Conservation (phyloP, 257 asterid genomes). For the Penstemon davidsonii region DNA sequence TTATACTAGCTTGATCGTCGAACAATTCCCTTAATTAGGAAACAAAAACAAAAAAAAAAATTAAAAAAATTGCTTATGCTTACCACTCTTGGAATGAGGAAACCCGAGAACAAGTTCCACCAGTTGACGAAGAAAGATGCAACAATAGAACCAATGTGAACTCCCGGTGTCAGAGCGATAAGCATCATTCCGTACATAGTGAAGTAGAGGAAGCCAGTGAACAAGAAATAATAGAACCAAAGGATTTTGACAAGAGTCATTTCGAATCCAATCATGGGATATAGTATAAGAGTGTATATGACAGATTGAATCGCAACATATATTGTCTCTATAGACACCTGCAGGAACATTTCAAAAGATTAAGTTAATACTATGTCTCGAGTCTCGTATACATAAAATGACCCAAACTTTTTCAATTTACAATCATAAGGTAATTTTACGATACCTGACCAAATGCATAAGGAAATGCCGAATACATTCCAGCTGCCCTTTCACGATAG, state of each 20-base stretch:
- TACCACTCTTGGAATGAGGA: constrained; percentile 43
- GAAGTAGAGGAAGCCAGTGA: constrained; percentile 51
- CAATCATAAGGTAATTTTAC: neutral
- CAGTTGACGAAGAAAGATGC: constrained; percentile 45
- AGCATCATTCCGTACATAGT: constrained; percentile 59
- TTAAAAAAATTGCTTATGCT: constrained; percentile 1
- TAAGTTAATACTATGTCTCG: neutral
- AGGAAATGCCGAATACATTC: constrained; percentile 45
- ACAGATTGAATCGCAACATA: constrained; percentile 43
- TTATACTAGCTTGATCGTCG: too few relatives aligned
- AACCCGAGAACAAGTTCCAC: constrained; percentile 62
- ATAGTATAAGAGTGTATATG: constrained; percentile 41
- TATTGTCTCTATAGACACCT: constrained; percentile 54
- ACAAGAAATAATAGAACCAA: constrained; percentile 49
- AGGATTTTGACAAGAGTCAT: constrained; percentile 44
- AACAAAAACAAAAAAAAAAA: too few relatives aligned
- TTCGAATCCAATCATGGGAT: constrained; percentile 58
- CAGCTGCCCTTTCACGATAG: constrained; percentile 46
- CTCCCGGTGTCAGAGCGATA: constrained; percentile 51
- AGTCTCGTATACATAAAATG: neutral
- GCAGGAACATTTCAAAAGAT: constrained; percentile 5
- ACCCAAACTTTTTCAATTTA: neutral
- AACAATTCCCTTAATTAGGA: too few relatives aligned
- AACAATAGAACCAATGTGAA: constrained; percentile 40
- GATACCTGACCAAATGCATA: constrained; percentile 47